phyloP scores from a whole-genome alignment of 2,329 filamentous ascomycete species.

The Pleochaeta shiraiana region DNA sequence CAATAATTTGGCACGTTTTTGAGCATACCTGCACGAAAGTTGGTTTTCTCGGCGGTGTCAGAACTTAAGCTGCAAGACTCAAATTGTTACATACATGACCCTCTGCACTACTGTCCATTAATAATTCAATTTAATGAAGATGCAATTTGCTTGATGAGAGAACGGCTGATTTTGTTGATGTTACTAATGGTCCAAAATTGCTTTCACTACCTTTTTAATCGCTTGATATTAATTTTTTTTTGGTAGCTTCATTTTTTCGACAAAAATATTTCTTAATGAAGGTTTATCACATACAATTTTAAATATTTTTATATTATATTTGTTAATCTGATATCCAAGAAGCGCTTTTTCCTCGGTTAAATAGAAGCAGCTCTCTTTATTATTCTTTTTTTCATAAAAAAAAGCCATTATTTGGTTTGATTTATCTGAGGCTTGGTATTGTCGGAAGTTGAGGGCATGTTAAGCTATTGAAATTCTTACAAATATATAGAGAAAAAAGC shows the following conservation, averaged over 20 bases:
- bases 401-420: background rate
- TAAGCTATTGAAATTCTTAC: background rate
- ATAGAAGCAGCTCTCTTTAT: background rate
- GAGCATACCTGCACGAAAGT: background rate
- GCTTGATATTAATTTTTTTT: background rate
- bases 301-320: background rate
- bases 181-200: background rate
- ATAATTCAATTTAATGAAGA: background rate
- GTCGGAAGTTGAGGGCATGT: background rate
- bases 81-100: conserved; percentile 1
- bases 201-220: background rate
- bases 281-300: background rate
- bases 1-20: background rate
- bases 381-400: background rate
- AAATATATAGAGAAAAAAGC: background rate
- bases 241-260: background rate
- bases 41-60: background rate
- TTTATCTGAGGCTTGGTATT: background rate
- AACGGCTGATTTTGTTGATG: background rate
- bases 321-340: background rate
- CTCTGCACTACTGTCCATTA: background rate
- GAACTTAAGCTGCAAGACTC: background rate
- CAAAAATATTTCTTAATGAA: background rate
- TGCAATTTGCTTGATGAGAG: background rate
- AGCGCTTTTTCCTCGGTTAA: background rate